Conservation (phyloP, 2,329 filamentous ascomycete species). For the Cercospora sojina region DNA sequence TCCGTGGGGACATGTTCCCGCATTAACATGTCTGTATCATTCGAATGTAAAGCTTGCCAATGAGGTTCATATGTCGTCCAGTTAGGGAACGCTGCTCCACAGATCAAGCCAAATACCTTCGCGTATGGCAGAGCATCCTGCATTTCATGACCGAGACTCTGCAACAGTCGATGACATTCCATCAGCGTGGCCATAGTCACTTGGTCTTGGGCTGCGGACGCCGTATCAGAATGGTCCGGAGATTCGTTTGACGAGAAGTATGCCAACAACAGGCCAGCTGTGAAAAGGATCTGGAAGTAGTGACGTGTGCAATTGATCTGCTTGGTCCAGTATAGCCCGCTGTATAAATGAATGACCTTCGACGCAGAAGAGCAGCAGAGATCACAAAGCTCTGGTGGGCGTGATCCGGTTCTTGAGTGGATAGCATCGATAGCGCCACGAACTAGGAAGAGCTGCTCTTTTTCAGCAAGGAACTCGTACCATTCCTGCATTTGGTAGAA, state of each 20-base stretch:
- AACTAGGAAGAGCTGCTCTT: slow-evolving; percentile 45
- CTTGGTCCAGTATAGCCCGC: slow-evolving; percentile 38
- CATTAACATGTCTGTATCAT: not conserved
- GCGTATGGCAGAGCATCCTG: slow-evolving; percentile 11
- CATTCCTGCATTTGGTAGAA: slow-evolving; percentile 48
- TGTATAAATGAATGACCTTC: slow-evolving; percentile 44
- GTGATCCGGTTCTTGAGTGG: slow-evolving; percentile 37
- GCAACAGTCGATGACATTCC: slow-evolving; percentile 2
- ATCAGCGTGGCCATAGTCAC: not conserved
- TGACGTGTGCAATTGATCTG: slow-evolving; percentile 49
- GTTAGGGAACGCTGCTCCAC: not conserved
- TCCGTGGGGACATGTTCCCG: not conserved
- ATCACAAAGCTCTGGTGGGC: slow-evolving; percentile 11
- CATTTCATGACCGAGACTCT: slow-evolving; percentile 8
- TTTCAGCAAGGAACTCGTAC: slow-evolving; percentile 46
- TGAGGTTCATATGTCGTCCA: slow-evolving; percentile 4
- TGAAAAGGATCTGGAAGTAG: slow-evolving; percentile 52
- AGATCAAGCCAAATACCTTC: slow-evolving; percentile 11
- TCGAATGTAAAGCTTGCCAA: not conserved
- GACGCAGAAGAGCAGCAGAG: slow-evolving; percentile 35
- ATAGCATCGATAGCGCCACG: slow-evolving; percentile 44
- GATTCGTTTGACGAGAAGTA: slow-evolving; percentile 1
- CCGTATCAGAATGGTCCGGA: not conserved
- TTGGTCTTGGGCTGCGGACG: not conserved
- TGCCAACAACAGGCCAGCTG: slow-evolving; percentile 40